Evolutionary conservation across 441 rosid genomes (phyloP).

Genomic region (Croton laevigatus): DNA sequence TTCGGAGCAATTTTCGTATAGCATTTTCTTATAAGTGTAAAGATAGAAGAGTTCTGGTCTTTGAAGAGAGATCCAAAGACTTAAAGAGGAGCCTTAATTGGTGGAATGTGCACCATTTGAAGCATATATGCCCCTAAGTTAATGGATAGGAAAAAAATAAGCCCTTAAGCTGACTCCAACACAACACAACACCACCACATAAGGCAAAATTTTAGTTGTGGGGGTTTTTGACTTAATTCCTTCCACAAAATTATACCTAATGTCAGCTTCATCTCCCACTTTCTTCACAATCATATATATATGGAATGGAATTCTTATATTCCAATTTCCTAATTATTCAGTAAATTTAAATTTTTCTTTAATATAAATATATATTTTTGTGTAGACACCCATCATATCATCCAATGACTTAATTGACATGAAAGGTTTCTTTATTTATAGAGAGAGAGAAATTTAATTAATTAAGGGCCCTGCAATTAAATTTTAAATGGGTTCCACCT

Average conservation of each 20-base stretch:
- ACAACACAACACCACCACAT: neutral
- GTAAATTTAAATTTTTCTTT: too few relatives aligned
- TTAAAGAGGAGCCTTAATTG: conserved; percentile 7
- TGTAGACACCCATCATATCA: conserved; percentile 7
- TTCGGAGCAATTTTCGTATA: too few relatives aligned
- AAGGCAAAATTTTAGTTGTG: conserved; percentile 2
- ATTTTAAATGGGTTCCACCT: conserved; percentile 20
- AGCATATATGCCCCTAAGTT: conserved; percentile 2
- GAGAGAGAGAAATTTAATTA: neutral
- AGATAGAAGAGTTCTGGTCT: neutral
- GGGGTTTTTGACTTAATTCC: conserved; percentile 12
- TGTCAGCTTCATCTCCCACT: conserved; percentile 2
- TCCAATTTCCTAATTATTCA: neutral
- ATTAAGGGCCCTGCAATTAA: neutral
- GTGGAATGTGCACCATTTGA: conserved; percentile 10
- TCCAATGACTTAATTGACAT: conserved; percentile 7
- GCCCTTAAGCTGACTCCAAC: conserved; percentile 11
- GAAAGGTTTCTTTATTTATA: neutral
- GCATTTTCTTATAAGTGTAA: neutral
- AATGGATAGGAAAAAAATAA: conserved; percentile 7
- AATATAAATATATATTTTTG: neutral
- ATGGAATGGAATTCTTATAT: neutral
- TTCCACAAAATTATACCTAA: conserved; percentile 16
- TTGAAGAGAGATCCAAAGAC: neutral
- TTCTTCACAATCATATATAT: neutral